phyloP scores from a whole-genome alignment of 2,329 filamentous ascomycete genomes.

The Sphaerulina vaccinii region DNA sequence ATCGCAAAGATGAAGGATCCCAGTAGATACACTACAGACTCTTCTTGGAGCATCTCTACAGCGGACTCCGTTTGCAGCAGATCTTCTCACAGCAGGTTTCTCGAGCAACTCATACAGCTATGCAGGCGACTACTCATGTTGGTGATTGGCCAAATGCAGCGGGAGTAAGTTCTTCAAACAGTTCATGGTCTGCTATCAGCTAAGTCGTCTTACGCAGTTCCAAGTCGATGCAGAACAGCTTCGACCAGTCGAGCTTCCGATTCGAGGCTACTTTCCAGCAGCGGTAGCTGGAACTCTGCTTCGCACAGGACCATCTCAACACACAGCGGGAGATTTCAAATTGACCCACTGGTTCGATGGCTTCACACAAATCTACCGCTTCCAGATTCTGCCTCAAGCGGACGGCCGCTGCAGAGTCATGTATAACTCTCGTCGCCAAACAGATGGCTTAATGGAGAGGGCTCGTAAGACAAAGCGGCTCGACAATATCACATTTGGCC shows the following conservation, averaged over 20 bases:
- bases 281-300: slow-evolving; percentile 72
- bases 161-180: too few species aligned
- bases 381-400: slow-evolving; percentile 59
- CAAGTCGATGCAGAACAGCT: slow-evolving; percentile 5
- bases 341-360: slow-evolving; percentile 81
- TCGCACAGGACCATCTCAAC: slow-evolving; percentile 66
- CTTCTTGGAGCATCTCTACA: too few species aligned
- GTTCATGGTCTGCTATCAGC: too few species aligned
- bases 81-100: too few species aligned
- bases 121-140: too few species aligned
- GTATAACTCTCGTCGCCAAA: slow-evolving; percentile 70
- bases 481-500: slow-evolving; percentile 63
- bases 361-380: slow-evolving; percentile 68
- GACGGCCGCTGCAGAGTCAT: slow-evolving; percentile 50
- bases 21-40: too few species aligned
- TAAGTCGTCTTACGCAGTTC: too few species aligned
- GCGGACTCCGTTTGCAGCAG: too few species aligned
- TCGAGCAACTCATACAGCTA: too few species aligned
- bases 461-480: slow-evolving; percentile 61
- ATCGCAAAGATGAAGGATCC: too few species aligned
- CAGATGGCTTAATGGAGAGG: slow-evolving; percentile 60
- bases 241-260: slow-evolving; percentile 52
- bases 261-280: slow-evolving; percentile 66
- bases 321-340: slow-evolving; percentile 58
- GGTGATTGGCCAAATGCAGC: too few species aligned